A percentile compares a stretch with the other conserved stretches of the same genome.
These are phyloP conservation scores for Prunus mongolica DNA, from an alignment of 306 rosid genomes.

Conservation along the genomic window DNA sequence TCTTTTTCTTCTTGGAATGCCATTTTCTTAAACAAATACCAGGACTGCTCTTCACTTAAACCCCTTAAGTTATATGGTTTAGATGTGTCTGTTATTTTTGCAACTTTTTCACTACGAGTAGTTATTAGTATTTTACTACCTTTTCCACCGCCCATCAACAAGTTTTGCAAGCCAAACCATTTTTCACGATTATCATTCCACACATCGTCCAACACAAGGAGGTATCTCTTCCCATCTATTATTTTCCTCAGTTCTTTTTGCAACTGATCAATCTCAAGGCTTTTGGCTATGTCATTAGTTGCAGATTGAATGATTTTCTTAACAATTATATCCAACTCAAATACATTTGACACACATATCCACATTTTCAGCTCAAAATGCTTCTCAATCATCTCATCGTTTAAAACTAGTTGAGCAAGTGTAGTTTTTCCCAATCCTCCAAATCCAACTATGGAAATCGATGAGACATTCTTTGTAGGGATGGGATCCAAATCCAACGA, in stretches of 20 bases:
- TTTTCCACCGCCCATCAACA: constrained; percentile 21
- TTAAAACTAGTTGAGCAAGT: neutral
- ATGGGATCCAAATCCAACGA: too few relatives aligned
- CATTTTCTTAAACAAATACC: constrained; percentile 24
- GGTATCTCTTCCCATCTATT: constrained; percentile 17
- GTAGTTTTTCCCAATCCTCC: neutral
- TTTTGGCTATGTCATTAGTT: too few relatives aligned
- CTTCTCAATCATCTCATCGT: rapidly evolving
- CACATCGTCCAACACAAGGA: constrained; percentile 42
- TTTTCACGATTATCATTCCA: constrained; percentile 27
- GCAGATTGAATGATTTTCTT: too few relatives aligned
- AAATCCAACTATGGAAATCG: neutral
- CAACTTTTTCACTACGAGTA: constrained; percentile 21
- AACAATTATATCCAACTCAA: neutral
- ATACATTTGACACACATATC: neutral
- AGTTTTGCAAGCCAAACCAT: constrained; percentile 21
- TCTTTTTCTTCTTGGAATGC: constrained; percentile 18
- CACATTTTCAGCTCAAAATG: neutral
- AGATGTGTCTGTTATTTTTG: constrained; percentile 1
- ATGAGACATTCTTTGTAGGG: neutral
- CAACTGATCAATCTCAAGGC: too few relatives aligned
- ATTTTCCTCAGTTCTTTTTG: neutral
- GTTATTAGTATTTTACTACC: constrained; percentile 37
- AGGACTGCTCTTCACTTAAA: constrained; percentile 12
- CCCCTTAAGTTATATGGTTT: constrained; percentile 11